Evolutionary conservation across 352 stramenopile species (phyloP), one percentile per base, ranked within the genome.

Genomic region (Phytophthora parvispora): DNA sequence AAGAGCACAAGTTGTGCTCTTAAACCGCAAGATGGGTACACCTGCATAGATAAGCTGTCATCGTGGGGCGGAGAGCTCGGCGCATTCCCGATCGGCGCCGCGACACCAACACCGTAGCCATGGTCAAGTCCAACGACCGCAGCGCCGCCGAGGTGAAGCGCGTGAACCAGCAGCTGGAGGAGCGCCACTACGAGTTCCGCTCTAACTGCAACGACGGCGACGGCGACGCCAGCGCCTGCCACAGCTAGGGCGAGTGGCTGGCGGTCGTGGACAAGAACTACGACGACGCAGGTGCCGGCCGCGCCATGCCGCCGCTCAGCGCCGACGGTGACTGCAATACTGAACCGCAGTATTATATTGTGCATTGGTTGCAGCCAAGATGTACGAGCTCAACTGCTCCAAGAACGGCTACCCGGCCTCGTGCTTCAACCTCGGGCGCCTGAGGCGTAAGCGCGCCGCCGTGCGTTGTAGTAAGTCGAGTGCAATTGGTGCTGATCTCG

Each of bases 211-310:
- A 94, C 64, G 86, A 92, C 34, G 88, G 87, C 40, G 80, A 96
- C 77, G 87, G 87, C 20, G 87, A 96, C 43, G 80, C 88, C n/a
- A 94, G 83, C 52, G 90, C 90, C 3, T 97, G 90, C 68, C 90
- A 97, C 72, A 94, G 83, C 62, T 95, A 86, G 83, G 90, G 88
- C 52, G 90, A 97, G 52, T 97, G 87, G 87, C 76, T 96, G 56
- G 84, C 87, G 4, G 90, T 97, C 16, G 84, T 97, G 9, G 87
- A 95, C 75, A 96, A 94, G 76, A 90, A 97, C 66, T 94, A 97
- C 73, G 73, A 69, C 16, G 79, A 81, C 25, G 90, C 90, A 27
- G 85, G 86, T 94, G 34, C 36, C 7, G 29, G 51, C 10, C 4
- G 9, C 24, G 1, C 12, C 45, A 20, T 31, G 12, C 13, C 45